Evolutionary conservation across 139 green algal species (phyloP).

Genomic region (Chlorella sp.): DNA sequence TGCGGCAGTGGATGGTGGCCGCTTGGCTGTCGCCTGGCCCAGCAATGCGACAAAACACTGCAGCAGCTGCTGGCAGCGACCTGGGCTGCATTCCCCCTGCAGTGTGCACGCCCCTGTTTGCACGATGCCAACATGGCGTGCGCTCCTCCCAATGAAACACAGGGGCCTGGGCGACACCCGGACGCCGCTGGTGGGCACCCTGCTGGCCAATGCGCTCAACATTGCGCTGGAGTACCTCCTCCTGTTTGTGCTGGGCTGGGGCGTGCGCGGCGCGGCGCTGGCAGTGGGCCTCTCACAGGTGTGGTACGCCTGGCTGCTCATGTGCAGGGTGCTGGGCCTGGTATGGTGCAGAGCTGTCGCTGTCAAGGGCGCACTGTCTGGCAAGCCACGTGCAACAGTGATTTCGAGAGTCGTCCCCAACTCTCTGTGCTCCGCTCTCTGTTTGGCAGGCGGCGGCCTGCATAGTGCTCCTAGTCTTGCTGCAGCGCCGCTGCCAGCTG

Average conservation of each 20-base stretch:
- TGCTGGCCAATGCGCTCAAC: conserved; percentile 51
- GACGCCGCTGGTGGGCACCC: conserved; percentile 51
- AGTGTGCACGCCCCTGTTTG: not conserved
- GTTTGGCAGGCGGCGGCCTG: conserved; percentile 42
- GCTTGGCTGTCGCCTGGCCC: not conserved
- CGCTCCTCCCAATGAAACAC: not conserved
- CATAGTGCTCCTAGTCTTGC: conserved; percentile 38
- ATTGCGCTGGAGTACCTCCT: conserved; percentile 67
- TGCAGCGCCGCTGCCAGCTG: conserved; percentile 36
- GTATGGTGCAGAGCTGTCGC: not conserved
- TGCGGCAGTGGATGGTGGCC: not conserved
- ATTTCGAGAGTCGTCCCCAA: too few relatives aligned
- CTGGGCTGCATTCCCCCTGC: too few relatives aligned
- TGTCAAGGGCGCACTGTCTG: too few relatives aligned
- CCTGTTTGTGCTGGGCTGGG: conserved; percentile 73
- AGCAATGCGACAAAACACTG: not conserved
- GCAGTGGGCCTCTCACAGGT: conserved; percentile 74
- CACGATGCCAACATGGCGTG: not conserved
- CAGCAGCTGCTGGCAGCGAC: not conserved
- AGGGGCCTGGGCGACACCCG: conserved; percentile 39
- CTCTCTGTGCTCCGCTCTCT: not conserved
- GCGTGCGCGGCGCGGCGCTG: conserved; percentile 73
- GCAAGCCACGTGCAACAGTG: too few relatives aligned
- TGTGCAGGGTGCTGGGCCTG: not conserved
- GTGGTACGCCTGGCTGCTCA: not conserved